These are phyloP conservation scores for Blastocrithidia nonstop DNA, from an alignment of 208 protist species.

Conservation along the genomic window DNA sequence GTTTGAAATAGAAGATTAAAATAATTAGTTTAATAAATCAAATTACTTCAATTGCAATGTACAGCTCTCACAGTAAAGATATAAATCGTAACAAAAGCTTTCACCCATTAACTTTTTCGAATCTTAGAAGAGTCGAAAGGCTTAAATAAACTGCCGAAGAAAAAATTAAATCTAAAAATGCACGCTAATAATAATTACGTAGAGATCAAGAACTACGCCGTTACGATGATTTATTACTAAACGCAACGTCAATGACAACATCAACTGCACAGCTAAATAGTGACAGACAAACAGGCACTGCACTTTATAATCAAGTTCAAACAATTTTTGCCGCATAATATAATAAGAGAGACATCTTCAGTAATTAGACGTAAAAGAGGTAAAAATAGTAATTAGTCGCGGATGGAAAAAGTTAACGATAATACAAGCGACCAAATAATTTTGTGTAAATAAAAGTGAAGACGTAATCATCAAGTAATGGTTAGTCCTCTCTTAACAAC, in stretches of 20 bases:
- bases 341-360: conserved; percentile 32
- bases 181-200: conserved; percentile 34
- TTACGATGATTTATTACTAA: conserved; percentile 51
- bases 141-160: conserved; percentile 26
- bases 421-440: no score
- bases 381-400: no score
- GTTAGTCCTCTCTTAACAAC: no score
- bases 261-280: conserved; percentile 11
- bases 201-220: conserved; percentile 60
- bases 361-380: conserved; percentile 25
- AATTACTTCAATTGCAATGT: no score
- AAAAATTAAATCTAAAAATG: conserved; percentile 11
- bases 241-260: conserved; percentile 9
- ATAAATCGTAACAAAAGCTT: conserved; percentile 86
- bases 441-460: no score
- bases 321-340: conserved; percentile 60
- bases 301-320: conserved; percentile 25
- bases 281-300: no score
- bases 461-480: no score
- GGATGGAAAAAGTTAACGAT: no score
- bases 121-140: conserved; percentile 55
- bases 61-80: conserved; percentile 72
- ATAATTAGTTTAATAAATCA: no score
- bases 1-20: no score
- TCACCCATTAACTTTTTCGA: conserved; percentile 62